phyloP scores from a whole-genome alignment of 345 rosid genomes.

The Rubroshorea leprosula region DNA sequence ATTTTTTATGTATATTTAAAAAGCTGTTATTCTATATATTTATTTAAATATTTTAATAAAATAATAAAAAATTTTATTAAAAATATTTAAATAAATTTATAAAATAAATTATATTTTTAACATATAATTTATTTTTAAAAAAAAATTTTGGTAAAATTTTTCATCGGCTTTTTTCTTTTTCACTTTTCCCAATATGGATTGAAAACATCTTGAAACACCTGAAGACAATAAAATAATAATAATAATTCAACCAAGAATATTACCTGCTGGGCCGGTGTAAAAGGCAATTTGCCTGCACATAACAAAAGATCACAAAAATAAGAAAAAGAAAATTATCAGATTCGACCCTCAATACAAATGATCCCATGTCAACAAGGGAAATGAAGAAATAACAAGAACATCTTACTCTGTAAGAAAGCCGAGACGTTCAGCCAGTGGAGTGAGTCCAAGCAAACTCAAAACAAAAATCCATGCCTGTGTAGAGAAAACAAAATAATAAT shows the following conservation, averaged over 20 bases:
- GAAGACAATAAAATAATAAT: too few relatives aligned
- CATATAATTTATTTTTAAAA: too few relatives aligned
- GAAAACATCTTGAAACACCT: neutral
- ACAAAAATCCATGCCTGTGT: slow-evolving; percentile 82
- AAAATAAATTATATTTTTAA: too few relatives aligned
- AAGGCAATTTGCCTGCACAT: slow-evolving; percentile 73
- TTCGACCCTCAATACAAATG: neutral
- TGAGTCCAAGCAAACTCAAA: slow-evolving; percentile 73
- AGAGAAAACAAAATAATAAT: too few relatives aligned
- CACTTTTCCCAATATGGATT: too few relatives aligned
- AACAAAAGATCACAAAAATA: neutral
- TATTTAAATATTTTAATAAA: too few relatives aligned
- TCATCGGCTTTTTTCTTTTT: too few relatives aligned
- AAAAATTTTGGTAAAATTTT: too few relatives aligned
- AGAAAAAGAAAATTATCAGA: neutral
- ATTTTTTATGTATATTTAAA: too few relatives aligned
- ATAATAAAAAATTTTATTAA: too few relatives aligned
- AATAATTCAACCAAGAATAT: neutral
- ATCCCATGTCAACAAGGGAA: neutral
- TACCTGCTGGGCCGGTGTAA: slow-evolving; percentile 92
- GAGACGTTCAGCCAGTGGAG: slow-evolving; percentile 87
- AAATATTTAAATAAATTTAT: too few relatives aligned
- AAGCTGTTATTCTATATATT: too few relatives aligned
- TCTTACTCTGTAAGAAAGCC: slow-evolving; percentile 94
- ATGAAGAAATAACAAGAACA: neutral